Conservation (phyloP, 768 basidiomycete species). For the Lactarius sp. region DNA sequence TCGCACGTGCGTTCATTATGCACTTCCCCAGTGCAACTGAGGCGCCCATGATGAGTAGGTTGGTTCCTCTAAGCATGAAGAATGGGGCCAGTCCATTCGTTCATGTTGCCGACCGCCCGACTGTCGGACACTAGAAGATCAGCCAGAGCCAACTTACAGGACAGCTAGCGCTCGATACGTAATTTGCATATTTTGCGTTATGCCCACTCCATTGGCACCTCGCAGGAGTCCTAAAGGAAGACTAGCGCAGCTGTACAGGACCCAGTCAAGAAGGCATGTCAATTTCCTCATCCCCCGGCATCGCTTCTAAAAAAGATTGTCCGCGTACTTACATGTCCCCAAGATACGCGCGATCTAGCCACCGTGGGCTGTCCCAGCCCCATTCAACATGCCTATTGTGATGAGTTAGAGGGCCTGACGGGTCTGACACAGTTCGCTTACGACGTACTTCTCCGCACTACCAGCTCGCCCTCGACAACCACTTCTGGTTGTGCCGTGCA, state of each 20-base stretch:
- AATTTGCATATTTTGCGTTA: slow-evolving; percentile 67
- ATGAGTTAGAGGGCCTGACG: not conserved
- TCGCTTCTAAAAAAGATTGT: not conserved
- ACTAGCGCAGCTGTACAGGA: slow-evolving; percentile 51
- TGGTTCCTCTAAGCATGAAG: slow-evolving; percentile 45
- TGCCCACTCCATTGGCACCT: slow-evolving; percentile 64
- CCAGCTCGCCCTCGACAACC: slow-evolving; percentile 58
- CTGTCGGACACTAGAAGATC: not conserved
- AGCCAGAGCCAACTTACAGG: slow-evolving; percentile 39
- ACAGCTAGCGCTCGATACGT: slow-evolving; percentile 66
- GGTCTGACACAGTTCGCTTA: not conserved
- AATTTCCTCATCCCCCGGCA: not conserved
- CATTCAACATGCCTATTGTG: slow-evolving; percentile 62
- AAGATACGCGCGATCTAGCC: slow-evolving; percentile 58
- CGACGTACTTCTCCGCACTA: slow-evolving; percentile 54
- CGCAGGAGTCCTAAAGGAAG: slow-evolving; percentile 61
- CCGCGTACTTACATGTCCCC: slow-evolving; percentile 54
- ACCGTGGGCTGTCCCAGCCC: slow-evolving; percentile 73
- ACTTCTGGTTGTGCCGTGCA: slow-evolving; percentile 55
- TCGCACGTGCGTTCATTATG: slow-evolving; percentile 67
- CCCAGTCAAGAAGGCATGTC: not conserved
- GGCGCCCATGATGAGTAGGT: slow-evolving; percentile 55
- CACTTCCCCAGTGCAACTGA: slow-evolving; percentile 64
- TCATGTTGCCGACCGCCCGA: not conserved
- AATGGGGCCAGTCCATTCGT: not conserved